A percentile compares a stretch with the other conserved stretches of the same genome.
Evolutionary conservation across 1,284 basidiomycete genomes (phyloP).

Genomic region (Apiotrichum gamsii): DNA sequence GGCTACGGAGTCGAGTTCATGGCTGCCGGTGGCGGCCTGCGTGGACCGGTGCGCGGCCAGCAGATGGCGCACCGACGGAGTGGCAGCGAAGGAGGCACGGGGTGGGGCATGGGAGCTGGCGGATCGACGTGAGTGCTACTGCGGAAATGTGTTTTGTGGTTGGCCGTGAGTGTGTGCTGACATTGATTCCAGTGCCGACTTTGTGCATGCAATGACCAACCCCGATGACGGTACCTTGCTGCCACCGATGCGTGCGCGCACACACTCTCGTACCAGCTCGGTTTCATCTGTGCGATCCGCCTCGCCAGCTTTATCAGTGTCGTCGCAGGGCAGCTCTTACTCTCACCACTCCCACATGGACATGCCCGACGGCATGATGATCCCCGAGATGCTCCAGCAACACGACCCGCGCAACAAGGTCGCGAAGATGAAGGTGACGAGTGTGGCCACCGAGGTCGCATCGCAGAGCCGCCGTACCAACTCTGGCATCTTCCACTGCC

Average conservation of each 20-base stretch:
- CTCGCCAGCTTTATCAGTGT: conserved; percentile 40
- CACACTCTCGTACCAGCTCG: conserved; percentile 40
- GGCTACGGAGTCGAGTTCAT: conserved; percentile 42
- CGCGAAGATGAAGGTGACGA: conserved; percentile 88
- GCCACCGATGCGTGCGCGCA: conserved; percentile 35
- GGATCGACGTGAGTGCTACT: conserved; percentile 40
- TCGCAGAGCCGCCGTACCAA: conserved; percentile 82
- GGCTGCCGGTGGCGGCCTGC: conserved; percentile 22
- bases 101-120: conserved; percentile 40
- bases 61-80: conserved; percentile 32
- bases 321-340: conserved; percentile 39
- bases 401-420: conserved; percentile 50
- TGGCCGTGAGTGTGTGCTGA: not conserved
- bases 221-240: conserved; percentile 42
- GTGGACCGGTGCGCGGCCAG: conserved; percentile 15
- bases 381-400: not conserved
- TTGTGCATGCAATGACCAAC: conserved; percentile 40
- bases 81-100: conserved; percentile 24
- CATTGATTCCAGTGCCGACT: conserved; percentile 34
- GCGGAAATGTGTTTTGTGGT: conserved; percentile 3
- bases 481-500: conserved; percentile 84
- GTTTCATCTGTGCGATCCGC: conserved; percentile 36
- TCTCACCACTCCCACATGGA: conserved; percentile 36
- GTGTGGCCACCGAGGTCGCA: conserved; percentile 86
- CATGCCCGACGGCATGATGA: conserved; percentile 30